Base-by-base conservation (phyloP, 148 eudicot genomes). In the Heliamphora exappendiculata region DNA sequence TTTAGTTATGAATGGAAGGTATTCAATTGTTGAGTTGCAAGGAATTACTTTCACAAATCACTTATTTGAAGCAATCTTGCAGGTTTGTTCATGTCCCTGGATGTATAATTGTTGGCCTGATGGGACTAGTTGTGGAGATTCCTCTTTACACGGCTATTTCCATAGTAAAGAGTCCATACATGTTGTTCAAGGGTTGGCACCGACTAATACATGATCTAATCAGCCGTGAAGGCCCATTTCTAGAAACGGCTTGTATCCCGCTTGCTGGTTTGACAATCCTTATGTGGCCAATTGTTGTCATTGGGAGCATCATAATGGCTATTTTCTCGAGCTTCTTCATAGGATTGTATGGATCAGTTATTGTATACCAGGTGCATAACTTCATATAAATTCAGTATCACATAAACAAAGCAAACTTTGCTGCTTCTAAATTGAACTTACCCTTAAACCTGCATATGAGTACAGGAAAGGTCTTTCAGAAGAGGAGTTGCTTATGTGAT, bases 161-260 rank as follows among this genome's bases (percentile, higher is more conserved):
- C 53, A 22, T 92, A 12, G 83, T 88, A 51, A 95, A 95, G 86
- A 91, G 94, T 76, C 99, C 99, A 3, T 87, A 75, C 85, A 86
- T 93, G 96, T 70, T 95, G 76, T 85, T 89, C 86, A 92, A 84
- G 65, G 99, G 99, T 4, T 95, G 99, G 97, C 91, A 88, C 16
- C 77, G 99, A 31, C 82, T 95, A 22, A 83, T 85, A 67, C 91
- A 89, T 34, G 99, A 95, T 82, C 88, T 95, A 59, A 81, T 95
- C 11, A 86, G 89, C 81, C 90, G 97, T 10, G 96, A 95, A 80
- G 99, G 97, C 57, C 97, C 96, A 31, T 95, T 95, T 80, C 83
- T 95, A 16, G 99, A 95, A 81, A 92, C 93, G 17, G 99, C 91
- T 41, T 95, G 99, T 75, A 86, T 95, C 55, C 99, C 97, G 3